Evolutionary conservation across 1,284 basidiomycete genomes (phyloP), one percentile per base, ranked within the genome.

Genomic region (Ustilago cynodontis): DNA sequence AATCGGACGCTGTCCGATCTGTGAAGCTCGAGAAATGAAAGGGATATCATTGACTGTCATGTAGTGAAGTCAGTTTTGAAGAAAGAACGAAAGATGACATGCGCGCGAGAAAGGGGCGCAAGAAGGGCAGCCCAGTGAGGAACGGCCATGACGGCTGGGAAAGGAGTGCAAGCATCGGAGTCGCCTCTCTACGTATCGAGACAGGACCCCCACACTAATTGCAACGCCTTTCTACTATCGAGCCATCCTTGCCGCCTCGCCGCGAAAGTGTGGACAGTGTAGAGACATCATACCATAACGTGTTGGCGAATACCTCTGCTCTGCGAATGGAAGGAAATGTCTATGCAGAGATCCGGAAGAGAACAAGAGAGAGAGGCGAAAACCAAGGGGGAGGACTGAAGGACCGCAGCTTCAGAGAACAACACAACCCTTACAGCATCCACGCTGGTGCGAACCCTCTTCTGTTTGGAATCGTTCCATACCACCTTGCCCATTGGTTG

Each of bases 401-500:
- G n/a, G 24, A 49, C 16, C 51, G 51, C 31, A 53, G 8, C n/a
- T 18, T 47, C 62, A 82, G 52, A 82, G 69, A 31, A 81, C 71
- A 18, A 80, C 70, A 55, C 81, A 82, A 14, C 79, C 71, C 41
- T 67, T 65, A 68, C 81, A 82, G 75, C 79, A 82, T 9, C 81
- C 81, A 24, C 56, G 63, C 5, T 62, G 45, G 60, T 81, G 77
- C 26, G 64, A 71, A 16, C 74, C 77, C 33, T 80, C 81, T 35
- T 80, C 77, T 2, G 76, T 71, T 65, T 72, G 71, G 59, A 75
- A 73, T 14, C 69, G 65, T 63, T 78, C 80, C 76, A 78, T 80
- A 7, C 78, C 81, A 24, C 66, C 75, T 29, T 75, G 65, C 24
- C 77, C 79, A 13, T 61, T 66, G n/a, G 64, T 28, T 22, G 71